Conservation (phyloP, 257 asterid genomes). For the Solanum etuberosum region DNA sequence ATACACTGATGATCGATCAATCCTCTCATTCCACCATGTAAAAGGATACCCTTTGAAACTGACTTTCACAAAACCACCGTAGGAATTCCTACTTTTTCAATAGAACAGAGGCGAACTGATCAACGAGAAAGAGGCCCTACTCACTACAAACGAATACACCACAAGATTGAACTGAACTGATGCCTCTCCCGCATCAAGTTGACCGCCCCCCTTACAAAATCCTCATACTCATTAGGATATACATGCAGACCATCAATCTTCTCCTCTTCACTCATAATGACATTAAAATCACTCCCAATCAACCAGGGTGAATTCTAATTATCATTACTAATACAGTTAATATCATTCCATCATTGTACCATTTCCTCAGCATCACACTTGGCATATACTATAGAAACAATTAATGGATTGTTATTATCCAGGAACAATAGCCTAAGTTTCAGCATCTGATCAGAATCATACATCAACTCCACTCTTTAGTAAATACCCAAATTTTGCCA, state of each 20-base stretch:
- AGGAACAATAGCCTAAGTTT: not conserved
- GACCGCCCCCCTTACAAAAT: no score
- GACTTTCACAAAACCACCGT: no score
- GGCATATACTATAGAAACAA: not conserved
- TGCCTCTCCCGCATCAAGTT: no score
- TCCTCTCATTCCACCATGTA: not conserved
- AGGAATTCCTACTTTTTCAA: no score
- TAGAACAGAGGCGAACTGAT: no score
- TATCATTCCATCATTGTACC: not conserved
- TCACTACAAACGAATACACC: no score
- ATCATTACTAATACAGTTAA: not conserved
- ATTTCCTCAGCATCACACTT: not conserved
- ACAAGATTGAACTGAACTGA: no score
- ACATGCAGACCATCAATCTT: not conserved
- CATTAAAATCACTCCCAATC: not conserved
- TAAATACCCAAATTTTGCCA: not conserved
- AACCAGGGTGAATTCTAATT: not conserved
- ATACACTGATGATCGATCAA: not conserved
- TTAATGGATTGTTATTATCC: not conserved
- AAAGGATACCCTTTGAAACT: not conserved
- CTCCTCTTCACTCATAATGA: not conserved
- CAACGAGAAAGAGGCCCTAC: no score
- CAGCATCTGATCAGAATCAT: not conserved
- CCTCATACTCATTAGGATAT: not conserved
- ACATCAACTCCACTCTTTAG: not conserved